Base-by-base conservation (phyloP, 2,329 filamentous ascomycete species). In the Chrysoporthe austroafricana region DNA sequence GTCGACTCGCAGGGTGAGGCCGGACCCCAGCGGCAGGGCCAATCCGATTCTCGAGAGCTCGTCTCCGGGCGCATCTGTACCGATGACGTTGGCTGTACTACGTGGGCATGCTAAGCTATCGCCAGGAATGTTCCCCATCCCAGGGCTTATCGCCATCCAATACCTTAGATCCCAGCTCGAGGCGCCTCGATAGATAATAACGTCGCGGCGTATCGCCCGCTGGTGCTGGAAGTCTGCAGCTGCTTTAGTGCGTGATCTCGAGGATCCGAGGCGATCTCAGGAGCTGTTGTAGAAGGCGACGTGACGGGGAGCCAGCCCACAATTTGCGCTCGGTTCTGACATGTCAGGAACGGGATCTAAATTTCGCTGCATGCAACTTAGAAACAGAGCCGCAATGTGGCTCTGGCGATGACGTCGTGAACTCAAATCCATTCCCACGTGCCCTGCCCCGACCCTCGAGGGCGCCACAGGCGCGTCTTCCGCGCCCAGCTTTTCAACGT, bases 351-450 rank as follows among this genome's bases (percentile, higher is more conserved):
- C 62, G 62, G 39, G 34, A 63, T 52, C 63, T 59, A 58, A 50
- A 39, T 16, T 64, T 48, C 16, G 21, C 36, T 58, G 62, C 42
- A 58, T 64, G 54, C 63, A 50, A 42, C 14, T 58, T 44, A 59
- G 21, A 46, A 48, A 43, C 63, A 58, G 63, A 64, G 63, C 63
- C 63, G 63, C 63, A 61, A 64, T 64, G 63, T 64, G 63, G 63
- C 54, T 39, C 54, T 59, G 54, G 57, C 54, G 54, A 59, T 64
- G 63, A 64, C 63, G 63, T 64, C 63, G 63, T 50, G 62, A 63
- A 44, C 39, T 21, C 42, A 46, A 36, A 6, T 11, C 14, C n/a
- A 21, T 42, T 63, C 48, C 46, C 62, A 64, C 42, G 50, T 26
- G n/a, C n/a, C 16, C 46, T 2, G n/a, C n/a, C 16, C 46, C 1